Conservation (phyloP, 164 flowering plant species). For the Aristolochia contorta region DNA sequence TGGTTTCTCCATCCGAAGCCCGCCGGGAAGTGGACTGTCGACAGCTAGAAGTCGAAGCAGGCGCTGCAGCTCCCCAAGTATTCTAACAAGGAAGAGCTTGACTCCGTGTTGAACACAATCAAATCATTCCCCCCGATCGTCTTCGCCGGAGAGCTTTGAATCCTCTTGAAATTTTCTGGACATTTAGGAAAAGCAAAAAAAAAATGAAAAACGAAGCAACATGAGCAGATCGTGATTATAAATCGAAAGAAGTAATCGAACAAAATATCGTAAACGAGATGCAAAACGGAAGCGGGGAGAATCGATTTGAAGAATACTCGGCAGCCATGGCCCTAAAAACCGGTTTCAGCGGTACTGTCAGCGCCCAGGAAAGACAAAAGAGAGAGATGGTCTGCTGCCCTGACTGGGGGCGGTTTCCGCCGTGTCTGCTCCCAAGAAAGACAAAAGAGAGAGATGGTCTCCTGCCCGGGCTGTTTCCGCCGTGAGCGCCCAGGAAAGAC, state of each 20-base stretch:
- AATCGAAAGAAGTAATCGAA: not conserved
- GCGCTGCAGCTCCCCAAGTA: constrained; percentile 81
- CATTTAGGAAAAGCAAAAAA: too few relatives aligned
- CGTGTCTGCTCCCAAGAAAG: too few relatives aligned
- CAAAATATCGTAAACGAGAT: not conserved
- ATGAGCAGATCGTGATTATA: not conserved
- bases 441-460: too few relatives aligned
- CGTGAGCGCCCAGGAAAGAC: too few relatives aligned
- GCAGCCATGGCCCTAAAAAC: constrained; percentile 3
- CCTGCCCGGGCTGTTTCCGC: too few relatives aligned
- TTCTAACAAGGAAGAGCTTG: constrained; percentile 50
- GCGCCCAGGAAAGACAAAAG: not conserved
- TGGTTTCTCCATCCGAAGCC: too few relatives aligned
- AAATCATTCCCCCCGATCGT: constrained; percentile 83
- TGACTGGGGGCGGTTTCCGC: too few relatives aligned
- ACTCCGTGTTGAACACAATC: constrained; percentile 52
- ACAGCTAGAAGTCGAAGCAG: constrained; percentile 73
- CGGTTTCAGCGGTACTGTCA: not conserved
- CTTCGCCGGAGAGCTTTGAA: constrained; percentile 87
- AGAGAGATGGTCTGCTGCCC: too few relatives aligned
- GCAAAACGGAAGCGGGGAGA: not conserved
- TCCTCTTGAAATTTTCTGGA: constrained; percentile 23
- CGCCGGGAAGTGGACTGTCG: constrained; percentile 46
- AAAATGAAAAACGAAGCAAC: not conserved
- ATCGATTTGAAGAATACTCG: not conserved